Conservation (phyloP, 257 asterid genomes). For the Nicotiana obtusifolia region DNA sequence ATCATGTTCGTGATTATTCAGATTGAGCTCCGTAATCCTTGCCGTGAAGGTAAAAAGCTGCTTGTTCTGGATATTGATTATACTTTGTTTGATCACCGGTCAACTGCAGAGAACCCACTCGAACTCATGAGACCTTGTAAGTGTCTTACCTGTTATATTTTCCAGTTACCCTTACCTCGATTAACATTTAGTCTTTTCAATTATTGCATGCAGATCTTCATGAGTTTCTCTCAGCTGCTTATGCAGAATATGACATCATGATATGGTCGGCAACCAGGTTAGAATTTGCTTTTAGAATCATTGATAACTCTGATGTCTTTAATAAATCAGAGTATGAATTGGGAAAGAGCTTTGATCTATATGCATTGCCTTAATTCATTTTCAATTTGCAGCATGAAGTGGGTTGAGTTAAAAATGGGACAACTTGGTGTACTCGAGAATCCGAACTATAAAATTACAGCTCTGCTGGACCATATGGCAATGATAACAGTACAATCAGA, state of each 20-base stretch:
- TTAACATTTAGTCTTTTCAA: background rate
- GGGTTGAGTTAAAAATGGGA: slow-evolving; percentile 90
- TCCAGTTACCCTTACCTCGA: slow-evolving; percentile 9
- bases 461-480: slow-evolving; percentile 79
- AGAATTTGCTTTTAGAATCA: slow-evolving; percentile 7
- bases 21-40: slow-evolving; percentile 81
- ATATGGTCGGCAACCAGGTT: slow-evolving; percentile 99
- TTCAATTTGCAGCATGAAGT: slow-evolving; percentile 70
- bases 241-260: slow-evolving; percentile 91
- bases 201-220: slow-evolving; percentile 68
- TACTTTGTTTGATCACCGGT: slow-evolving; percentile 90
- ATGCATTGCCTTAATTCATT: slow-evolving; percentile 10
- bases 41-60: slow-evolving; percentile 86
- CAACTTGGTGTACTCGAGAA: slow-evolving; percentile 88
- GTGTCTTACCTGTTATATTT: slow-evolving; percentile 21
- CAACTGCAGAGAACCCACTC: slow-evolving; percentile 88
- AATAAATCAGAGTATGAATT: background rate
- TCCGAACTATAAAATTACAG: slow-evolving; percentile 81
- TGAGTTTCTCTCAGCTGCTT: slow-evolving; percentile 85
- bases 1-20: slow-evolving; percentile 23
- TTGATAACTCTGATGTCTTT: slow-evolving; percentile 6
- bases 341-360: background rate
- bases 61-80: slow-evolving; percentile 94
- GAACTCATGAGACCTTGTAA: slow-evolving; percentile 96
- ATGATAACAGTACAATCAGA: slow-evolving; percentile 93